Percentiles rank a stretch among this genome's conserved stretches.
phyloP scores from a whole-genome alignment of 305 asterid species.

The Fraxinus sp. region DNA sequence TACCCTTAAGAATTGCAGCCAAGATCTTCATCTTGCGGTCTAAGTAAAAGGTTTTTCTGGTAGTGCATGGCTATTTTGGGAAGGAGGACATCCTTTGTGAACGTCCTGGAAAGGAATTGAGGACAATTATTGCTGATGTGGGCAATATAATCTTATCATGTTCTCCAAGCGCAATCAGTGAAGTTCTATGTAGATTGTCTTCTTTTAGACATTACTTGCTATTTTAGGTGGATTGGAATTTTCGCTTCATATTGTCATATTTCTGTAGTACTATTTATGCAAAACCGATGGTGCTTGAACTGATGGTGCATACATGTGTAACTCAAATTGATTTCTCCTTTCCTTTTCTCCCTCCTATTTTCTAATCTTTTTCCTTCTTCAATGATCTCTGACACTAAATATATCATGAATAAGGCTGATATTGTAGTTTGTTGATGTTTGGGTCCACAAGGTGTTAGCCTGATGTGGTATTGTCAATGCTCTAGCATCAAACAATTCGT shows the following conservation, averaged over 20 bases:
- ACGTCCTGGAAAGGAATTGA: neutral
- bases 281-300: neutral
- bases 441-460: neutral
- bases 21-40: neutral
- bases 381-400: neutral
- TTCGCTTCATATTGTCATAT: neutral
- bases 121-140: neutral
- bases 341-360: neutral
- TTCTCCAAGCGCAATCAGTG: neutral
- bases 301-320: neutral
- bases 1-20: neutral
- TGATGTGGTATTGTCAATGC: neutral
- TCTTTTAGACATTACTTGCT: neutral
- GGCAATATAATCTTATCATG: neutral
- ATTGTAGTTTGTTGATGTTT: neutral
- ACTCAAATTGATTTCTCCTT: neutral
- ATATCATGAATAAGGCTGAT: neutral
- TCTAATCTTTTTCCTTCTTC: neutral
- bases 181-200: neutral
- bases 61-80: neutral
- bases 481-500: neutral
- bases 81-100: neutral
- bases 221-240: neutral
- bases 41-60: neutral
- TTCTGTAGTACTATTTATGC: neutral